phyloP scores from a whole-genome alignment of 441 rosid genomes.

The Kokia cookei region DNA sequence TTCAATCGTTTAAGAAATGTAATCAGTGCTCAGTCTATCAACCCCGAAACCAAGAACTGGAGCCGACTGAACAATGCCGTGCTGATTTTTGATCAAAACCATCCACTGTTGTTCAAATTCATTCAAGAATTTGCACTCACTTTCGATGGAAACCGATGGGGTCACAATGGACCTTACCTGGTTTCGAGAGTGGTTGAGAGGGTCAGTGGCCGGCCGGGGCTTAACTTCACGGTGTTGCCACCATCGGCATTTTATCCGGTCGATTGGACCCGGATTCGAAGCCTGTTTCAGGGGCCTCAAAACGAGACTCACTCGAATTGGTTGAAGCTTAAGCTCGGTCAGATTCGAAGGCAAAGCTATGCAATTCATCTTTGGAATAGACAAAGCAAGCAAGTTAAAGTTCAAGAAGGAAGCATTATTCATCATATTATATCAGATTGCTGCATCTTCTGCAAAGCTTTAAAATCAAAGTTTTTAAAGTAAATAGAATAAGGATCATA shows the following conservation, averaged over 20 bases:
- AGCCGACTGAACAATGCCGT: conserved; percentile 84
- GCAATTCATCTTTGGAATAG: conserved; percentile 79
- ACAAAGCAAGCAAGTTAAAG: conserved; percentile 52
- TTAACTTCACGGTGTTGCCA: conserved; percentile 58
- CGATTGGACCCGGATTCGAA: conserved; percentile 56
- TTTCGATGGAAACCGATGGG: conserved; percentile 90
- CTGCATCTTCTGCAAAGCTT: conserved; percentile 64
- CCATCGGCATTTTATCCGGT: conserved; percentile 87
- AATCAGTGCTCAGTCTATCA: conserved; percentile 73
- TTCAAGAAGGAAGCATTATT: conserved; percentile 65
- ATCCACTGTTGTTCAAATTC: conserved; percentile 61
- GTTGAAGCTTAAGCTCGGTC: conserved; percentile 35
- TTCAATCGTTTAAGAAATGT: conserved; percentile 43
- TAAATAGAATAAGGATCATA: not conserved
- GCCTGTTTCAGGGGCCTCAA: conserved; percentile 45
- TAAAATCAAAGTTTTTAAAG: conserved; percentile 18
- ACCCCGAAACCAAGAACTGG: conserved; percentile 58
- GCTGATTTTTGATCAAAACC: conserved; percentile 65
- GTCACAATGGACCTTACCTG: conserved; percentile 86
- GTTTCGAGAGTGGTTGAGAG: conserved; percentile 74
- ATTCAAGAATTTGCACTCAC: conserved; percentile 74
- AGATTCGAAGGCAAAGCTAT: conserved; percentile 42
- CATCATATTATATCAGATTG: conserved; percentile 38
- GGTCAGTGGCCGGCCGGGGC: conserved; percentile 29
- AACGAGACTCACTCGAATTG: conserved; percentile 39